Percentiles rank a stretch among this genome's conserved stretches.
Conservation (phyloP, 805 yeast species). For the Komagataella ulmi region DNA sequence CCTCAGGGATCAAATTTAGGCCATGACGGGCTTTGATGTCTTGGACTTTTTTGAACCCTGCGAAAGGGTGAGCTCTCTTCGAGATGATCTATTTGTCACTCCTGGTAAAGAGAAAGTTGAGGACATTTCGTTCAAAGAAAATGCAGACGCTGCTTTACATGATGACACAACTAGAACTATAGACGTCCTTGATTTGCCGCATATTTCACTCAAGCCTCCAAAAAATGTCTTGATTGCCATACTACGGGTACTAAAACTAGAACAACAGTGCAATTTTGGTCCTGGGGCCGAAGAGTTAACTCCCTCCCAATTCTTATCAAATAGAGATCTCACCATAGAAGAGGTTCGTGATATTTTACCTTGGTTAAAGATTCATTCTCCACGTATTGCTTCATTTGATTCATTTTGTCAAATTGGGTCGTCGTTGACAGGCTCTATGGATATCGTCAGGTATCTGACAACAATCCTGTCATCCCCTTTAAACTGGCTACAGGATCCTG, state of each 20-base stretch:
- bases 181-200: constrained; percentile 50
- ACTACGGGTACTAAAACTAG: constrained; percentile 34
- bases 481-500: constrained; percentile 26
- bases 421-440: constrained; percentile 8
- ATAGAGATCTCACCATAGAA: constrained; percentile 17
- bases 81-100: background rate
- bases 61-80: background rate
- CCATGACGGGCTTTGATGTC: background rate
- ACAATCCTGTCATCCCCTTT: constrained; percentile 34
- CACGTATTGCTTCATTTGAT: constrained; percentile 13
- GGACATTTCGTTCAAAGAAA: background rate
- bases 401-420: constrained; percentile 16
- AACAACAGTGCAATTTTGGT: constrained; percentile 37
- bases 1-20: background rate
- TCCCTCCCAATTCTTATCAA: background rate
- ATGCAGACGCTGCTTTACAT: constrained; percentile 7
- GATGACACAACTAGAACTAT: constrained; percentile 20
- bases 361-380: constrained; percentile 31
- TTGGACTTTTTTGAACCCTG: background rate
- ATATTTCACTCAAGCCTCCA: constrained; percentile 31
- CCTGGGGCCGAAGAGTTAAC: constrained; percentile 1
- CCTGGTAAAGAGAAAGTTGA: background rate
- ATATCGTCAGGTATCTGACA: constrained; percentile 35
- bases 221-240: constrained; percentile 26
- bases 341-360: constrained; percentile 15